phyloP scores from a whole-genome alignment of 2,329 filamentous ascomycete species.

The Aspergillus floridensis region DNA sequence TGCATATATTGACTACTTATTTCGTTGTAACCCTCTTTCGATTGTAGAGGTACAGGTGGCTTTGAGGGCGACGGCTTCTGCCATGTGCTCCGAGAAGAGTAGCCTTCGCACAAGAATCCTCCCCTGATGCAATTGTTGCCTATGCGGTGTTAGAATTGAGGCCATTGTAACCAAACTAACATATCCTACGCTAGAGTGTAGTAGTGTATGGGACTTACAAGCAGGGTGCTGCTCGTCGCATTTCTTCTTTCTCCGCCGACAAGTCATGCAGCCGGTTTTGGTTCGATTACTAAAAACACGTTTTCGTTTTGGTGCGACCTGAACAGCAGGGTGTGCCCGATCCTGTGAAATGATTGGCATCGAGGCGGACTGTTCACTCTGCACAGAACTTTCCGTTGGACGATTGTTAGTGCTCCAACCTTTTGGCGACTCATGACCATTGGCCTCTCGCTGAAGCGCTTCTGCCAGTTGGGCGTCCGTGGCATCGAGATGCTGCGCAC shows the following conservation, averaged over 20 bases:
- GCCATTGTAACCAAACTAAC: neutral
- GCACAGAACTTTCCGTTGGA: constrained; percentile 36
- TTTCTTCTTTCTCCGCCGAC: constrained; percentile 91
- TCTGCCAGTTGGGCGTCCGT: constrained; percentile 54
- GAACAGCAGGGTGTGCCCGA: constrained; percentile 34
- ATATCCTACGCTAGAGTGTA: neutral
- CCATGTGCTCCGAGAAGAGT: constrained; percentile 75
- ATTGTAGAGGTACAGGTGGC: constrained; percentile 71
- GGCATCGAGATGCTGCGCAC: constrained; percentile 43
- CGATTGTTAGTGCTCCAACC: constrained; percentile 35
- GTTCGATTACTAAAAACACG: constrained; percentile 83
- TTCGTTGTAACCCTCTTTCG: constrained; percentile 64
- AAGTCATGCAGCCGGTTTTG: constrained; percentile 93
- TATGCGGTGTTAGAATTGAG: constrained; percentile 34
- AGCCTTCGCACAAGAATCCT: constrained; percentile 87
- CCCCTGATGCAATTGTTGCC: constrained; percentile 88
- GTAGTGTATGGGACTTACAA: constrained; percentile 59
- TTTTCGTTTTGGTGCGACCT: constrained; percentile 47
- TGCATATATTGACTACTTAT: constrained; percentile 37
- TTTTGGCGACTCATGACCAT: constrained; percentile 39
- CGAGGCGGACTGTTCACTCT: constrained; percentile 34
- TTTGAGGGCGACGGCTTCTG: constrained; percentile 72
- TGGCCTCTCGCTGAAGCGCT: constrained; percentile 51
- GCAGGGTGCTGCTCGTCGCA: constrained; percentile 92
- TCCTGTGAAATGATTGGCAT: constrained; percentile 34